phyloP scores from a whole-genome alignment of 2,329 filamentous ascomycete genomes.

The Sclerotinia glacialis region DNA sequence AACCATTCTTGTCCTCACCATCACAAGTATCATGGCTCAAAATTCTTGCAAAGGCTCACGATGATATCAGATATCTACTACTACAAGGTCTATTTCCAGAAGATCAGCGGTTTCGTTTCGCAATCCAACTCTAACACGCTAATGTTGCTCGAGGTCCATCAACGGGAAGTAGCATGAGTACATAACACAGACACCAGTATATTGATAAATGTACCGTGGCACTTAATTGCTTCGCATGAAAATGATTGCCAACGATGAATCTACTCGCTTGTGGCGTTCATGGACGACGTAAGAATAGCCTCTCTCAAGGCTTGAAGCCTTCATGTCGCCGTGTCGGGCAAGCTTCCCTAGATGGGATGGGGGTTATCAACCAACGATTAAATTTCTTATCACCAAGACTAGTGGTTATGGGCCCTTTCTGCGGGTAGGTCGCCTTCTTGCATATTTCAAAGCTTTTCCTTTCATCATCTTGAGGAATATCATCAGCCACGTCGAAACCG shows the following conservation, averaged over 20 bases:
- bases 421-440: constrained; percentile 25
- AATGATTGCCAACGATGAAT: constrained; percentile 20
- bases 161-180: constrained; percentile 33
- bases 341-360: neutral
- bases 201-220: constrained; percentile 20
- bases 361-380: constrained; percentile 8
- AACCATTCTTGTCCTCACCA: constrained; percentile 20
- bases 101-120: constrained; percentile 28
- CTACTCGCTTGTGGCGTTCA: constrained; percentile 18
- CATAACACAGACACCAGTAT: constrained; percentile 21
- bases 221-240: constrained; percentile 16
- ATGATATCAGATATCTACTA: constrained; percentile 20
- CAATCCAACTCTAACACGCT: constrained; percentile 23
- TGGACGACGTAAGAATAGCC: constrained; percentile 2
- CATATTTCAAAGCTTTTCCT: constrained; percentile 24
- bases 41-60: constrained; percentile 19
- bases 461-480: constrained; percentile 16
- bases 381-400: constrained; percentile 1
- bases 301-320: constrained; percentile 16
- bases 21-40: neutral
- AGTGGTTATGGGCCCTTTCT: neutral
- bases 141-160: constrained; percentile 32
- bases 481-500: constrained; percentile 22
- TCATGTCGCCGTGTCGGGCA: constrained; percentile 3
- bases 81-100: constrained; percentile 25